Percentiles rank a stretch among this genome's conserved stretches.
Evolutionary conservation across 2,329 filamentous ascomycete species (phyloP).

Genomic region (Monosporascus sp.): DNA sequence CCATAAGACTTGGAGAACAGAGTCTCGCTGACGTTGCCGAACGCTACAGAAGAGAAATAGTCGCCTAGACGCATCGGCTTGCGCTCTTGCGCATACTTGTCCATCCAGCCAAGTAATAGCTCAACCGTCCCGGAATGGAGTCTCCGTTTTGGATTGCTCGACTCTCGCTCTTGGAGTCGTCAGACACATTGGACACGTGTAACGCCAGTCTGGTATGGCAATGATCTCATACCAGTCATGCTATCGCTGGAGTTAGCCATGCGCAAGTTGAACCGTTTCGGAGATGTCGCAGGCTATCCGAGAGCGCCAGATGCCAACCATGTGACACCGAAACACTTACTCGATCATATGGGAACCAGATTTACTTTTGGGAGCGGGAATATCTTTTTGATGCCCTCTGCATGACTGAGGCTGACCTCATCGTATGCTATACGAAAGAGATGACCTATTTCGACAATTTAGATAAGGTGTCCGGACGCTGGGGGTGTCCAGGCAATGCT

Average conservation of each 20-base stretch:
- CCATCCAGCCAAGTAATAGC: background rate
- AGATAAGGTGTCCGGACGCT: too few relatives aligned
- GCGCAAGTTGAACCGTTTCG: too few relatives aligned
- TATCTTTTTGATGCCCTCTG: background rate
- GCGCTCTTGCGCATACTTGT: background rate
- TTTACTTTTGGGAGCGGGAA: background rate
- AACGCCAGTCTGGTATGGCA: conserved; percentile 2
- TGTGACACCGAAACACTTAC: too few relatives aligned
- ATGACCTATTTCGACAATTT: background rate
- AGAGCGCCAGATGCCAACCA: too few relatives aligned
- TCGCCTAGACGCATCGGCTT: conserved; percentile 1
- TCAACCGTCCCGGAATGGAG: too few relatives aligned
- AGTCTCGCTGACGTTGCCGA: conserved; percentile 21
- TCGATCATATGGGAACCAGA: too few relatives aligned
- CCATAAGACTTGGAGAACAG: conserved; percentile 23
- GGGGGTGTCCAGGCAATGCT: background rate
- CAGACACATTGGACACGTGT: background rate
- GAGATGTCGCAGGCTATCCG: too few relatives aligned
- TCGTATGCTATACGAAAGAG: background rate
- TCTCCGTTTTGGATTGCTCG: background rate
- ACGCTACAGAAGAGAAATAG: conserved; percentile 13
- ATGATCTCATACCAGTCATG: conserved; percentile 5
- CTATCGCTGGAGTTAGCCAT: background rate
- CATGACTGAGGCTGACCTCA: background rate
- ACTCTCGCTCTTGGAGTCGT: conserved; percentile 1